Evolutionary conservation across 2,329 filamentous ascomycete genomes (phyloP).

Genomic region (Clonostachys rhizophaga): DNA sequence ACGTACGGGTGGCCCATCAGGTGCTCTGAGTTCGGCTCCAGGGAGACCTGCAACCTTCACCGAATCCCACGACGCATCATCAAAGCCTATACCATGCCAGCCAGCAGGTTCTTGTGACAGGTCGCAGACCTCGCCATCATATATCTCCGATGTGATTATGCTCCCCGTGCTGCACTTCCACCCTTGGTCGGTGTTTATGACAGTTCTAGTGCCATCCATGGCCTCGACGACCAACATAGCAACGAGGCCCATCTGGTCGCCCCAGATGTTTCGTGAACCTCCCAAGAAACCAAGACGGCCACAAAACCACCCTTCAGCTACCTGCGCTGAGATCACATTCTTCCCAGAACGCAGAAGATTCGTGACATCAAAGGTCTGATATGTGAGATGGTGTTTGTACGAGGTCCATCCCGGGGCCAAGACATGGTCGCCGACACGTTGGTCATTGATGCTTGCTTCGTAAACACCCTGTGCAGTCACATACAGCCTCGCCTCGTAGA

Average conservation of each 20-base stretch:
- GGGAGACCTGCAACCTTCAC: constrained; percentile 14
- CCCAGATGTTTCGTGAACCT: constrained; percentile 23
- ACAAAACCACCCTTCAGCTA: constrained; percentile 45
- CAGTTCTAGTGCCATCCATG: constrained; percentile 15
- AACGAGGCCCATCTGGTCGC: constrained; percentile 27
- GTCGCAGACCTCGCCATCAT: constrained; percentile 49
- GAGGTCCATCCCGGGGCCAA: constrained; percentile 47
- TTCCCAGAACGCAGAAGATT: constrained; percentile 25
- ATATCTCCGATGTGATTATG: constrained; percentile 34
- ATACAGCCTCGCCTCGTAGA: constrained; percentile 33
- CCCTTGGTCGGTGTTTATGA: constrained; percentile 24
- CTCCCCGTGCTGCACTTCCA: constrained; percentile 27
- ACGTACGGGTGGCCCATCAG: constrained; percentile 37
- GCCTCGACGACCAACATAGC: constrained; percentile 28
- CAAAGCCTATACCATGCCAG: constrained; percentile 13
- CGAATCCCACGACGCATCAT: constrained; percentile 16
- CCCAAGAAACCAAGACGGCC: constrained; percentile 23
- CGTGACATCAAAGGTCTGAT: constrained; percentile 47
- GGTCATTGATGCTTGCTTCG: constrained; percentile 39
- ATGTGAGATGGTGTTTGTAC: constrained; percentile 42
- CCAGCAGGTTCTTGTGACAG: constrained; percentile 19
- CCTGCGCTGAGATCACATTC: constrained; percentile 27
- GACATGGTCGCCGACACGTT: constrained; percentile 27
- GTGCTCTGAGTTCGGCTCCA: constrained; percentile 24
- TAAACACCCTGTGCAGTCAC: constrained; percentile 40